Conservation (phyloP, 2,329 filamentous ascomycete species). For the Uncinocarpus reesii region DNA sequence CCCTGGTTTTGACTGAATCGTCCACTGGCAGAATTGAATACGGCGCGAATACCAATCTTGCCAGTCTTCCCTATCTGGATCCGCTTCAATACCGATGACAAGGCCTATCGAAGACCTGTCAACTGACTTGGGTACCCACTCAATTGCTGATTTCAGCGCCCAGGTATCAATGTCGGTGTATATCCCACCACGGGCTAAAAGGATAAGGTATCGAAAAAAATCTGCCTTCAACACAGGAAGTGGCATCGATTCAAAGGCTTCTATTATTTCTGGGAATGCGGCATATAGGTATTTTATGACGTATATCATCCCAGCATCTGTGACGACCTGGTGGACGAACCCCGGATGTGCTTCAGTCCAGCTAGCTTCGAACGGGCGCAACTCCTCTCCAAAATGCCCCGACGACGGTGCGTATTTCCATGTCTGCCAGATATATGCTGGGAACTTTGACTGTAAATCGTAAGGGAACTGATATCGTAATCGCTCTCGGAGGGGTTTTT, state of each 20-base stretch:
- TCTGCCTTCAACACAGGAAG: constrained; percentile 68
- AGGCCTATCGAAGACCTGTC: constrained; percentile 70
- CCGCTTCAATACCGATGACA: constrained; percentile 90
- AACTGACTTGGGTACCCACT: constrained; percentile 76
- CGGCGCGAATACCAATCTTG: constrained; percentile 88
- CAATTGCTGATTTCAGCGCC: constrained; percentile 68
- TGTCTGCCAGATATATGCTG: constrained; percentile 98
- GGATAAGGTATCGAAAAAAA: constrained; percentile 64
- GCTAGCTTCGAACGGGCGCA: constrained; percentile 74
- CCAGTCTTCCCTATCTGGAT: constrained; percentile 89
- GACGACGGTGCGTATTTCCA: constrained; percentile 83
- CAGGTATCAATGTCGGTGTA: constrained; percentile 91
- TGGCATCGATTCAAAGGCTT: constrained; percentile 64
- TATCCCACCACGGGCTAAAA: constrained; percentile 67
- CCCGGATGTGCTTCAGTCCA: constrained; percentile 81
- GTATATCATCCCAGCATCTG: constrained; percentile 74
- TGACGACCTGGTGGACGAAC: constrained; percentile 94
- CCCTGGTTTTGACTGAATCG: constrained; percentile 88
- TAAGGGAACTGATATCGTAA: constrained; percentile 91
- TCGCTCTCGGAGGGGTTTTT: constrained; percentile 64
- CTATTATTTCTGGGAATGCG: constrained; percentile 64
- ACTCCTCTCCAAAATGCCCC: constrained; percentile 59
- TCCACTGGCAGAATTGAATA: constrained; percentile 99
- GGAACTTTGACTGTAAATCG: constrained; percentile 77
- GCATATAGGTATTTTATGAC: constrained; percentile 80